phyloP scores from a whole-genome alignment of 371 early-diverging fungal species.

The Syncephalis fuscata region DNA sequence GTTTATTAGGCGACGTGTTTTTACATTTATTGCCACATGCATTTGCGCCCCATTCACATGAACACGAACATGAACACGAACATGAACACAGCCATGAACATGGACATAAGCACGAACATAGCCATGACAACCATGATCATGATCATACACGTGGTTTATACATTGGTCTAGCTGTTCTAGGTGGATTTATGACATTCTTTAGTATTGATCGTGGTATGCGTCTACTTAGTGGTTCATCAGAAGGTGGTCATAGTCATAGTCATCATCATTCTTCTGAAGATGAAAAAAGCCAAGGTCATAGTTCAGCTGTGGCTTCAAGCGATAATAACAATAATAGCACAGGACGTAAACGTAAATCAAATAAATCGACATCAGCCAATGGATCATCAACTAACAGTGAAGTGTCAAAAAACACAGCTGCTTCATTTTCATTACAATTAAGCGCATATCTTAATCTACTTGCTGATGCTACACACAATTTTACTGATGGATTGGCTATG shows the following conservation, averaged over 20 bases:
- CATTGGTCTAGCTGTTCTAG: background rate
- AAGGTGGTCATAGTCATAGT: conserved; percentile 1
- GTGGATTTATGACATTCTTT: background rate
- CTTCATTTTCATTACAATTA: conserved; percentile 21
- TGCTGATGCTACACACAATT: conserved; percentile 80
- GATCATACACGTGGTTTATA: background rate
- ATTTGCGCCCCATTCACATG: conserved; percentile 38
- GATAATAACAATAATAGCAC: background rate
- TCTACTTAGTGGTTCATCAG: background rate
- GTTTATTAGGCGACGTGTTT: conserved; percentile 71
- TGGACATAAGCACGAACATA: conserved; percentile 7
- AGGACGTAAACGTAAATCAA: too few relatives aligned
- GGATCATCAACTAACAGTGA: background rate
- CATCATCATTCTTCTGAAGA: background rate
- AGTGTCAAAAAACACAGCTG: background rate
- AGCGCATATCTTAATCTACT: conserved; percentile 71
- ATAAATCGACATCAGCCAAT: background rate
- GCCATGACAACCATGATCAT: conserved; percentile 7
- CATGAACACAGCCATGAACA: conserved; percentile 16
- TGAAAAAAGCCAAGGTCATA: background rate
- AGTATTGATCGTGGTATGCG: background rate
- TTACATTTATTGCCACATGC: conserved; percentile 69
- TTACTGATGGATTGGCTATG: conserved; percentile 88
- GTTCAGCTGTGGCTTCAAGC: too few relatives aligned
- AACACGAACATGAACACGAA: conserved; percentile 30